Percentiles rank a stretch among this genome's conserved stretches.
Evolutionary conservation across 768 basidiomycete species (phyloP).

Genomic region (Amanita molliuscula): DNA sequence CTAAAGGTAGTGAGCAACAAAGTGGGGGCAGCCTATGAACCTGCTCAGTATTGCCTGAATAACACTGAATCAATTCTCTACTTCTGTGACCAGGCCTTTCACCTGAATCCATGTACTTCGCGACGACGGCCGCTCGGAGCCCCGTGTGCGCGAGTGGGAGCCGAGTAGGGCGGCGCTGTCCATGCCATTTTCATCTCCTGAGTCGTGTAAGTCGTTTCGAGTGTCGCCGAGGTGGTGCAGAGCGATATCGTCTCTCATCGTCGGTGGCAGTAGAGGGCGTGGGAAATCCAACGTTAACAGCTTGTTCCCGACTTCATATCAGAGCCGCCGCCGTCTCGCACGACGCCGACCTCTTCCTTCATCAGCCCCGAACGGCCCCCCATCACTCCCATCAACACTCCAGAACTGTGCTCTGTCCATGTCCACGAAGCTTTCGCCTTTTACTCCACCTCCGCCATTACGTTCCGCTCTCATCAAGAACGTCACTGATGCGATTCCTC

Average conservation of each 20-base stretch:
- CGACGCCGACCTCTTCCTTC: constrained; percentile 7
- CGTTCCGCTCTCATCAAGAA: constrained; percentile 55
- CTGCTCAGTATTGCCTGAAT: neutral
- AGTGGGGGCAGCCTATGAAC: constrained; percentile 72
- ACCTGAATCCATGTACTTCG: constrained; percentile 40
- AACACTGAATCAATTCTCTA: constrained; percentile 20
- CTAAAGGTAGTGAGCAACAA: constrained; percentile 78
- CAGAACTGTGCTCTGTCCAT: constrained; percentile 22
- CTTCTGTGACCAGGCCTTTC: constrained; percentile 61
- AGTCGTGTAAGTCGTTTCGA: constrained; percentile 71
- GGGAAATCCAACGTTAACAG: constrained; percentile 48
- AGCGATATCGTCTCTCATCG: constrained; percentile 8
- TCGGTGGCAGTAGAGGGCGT: constrained; percentile 33
- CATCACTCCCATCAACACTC: neutral
- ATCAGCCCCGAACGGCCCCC: neutral
- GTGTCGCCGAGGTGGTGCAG: constrained; percentile 41
- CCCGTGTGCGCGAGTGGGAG: neutral
- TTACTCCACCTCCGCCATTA: constrained; percentile 33
- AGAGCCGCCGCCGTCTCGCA: constrained; percentile 16
- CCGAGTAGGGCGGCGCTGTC: neutral
- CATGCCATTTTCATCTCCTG: constrained; percentile 45
- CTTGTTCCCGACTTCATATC: constrained; percentile 27
- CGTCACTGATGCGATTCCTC: constrained; percentile 55
- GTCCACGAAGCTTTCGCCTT: constrained; percentile 52
- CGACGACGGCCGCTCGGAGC: neutral